These are phyloP conservation scores for Dionaea muscipula DNA, from an alignment of 179 eudicot species.

Conservation along the genomic window DNA sequence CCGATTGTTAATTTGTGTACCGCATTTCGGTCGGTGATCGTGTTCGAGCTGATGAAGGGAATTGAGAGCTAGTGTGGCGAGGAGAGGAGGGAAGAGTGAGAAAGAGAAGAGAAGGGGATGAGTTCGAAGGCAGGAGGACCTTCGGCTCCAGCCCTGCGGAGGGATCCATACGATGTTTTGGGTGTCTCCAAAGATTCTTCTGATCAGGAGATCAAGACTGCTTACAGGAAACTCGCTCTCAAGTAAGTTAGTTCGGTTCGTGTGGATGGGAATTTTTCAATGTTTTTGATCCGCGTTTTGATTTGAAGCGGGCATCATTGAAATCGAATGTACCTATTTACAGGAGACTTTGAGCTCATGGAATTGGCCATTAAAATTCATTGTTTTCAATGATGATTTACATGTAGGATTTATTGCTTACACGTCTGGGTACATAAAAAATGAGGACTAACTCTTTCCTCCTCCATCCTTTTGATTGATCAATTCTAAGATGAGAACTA, in stretches of 20 bases:
- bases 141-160: conserved; percentile 35
- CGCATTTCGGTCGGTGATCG: background rate
- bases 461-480: too few relatives aligned
- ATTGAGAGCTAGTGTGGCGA: background rate
- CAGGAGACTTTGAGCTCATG: too few relatives aligned
- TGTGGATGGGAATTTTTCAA: background rate
- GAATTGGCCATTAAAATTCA: too few relatives aligned
- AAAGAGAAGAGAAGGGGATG: conserved; percentile 10
- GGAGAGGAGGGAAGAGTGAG: conserved; percentile 1
- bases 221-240: conserved; percentile 87
- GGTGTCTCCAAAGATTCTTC: conserved; percentile 56
- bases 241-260: conserved; percentile 39
- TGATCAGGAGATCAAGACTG: conserved; percentile 83
- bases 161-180: conserved; percentile 88
- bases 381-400: too few relatives aligned
- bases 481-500: too few relatives aligned
- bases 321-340: background rate
- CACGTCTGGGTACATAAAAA: too few relatives aligned
- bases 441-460: too few relatives aligned
- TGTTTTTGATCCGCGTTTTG: background rate
- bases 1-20: background rate
- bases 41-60: background rate
- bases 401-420: too few relatives aligned
- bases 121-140: conserved; percentile 36
- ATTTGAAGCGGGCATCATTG: background rate